A percentile compares a stretch with the other conserved stretches of the same genome.
phyloP scores from a whole-genome alignment of 2,329 filamentous ascomycete species.

The Pseudocercospora fijiensis region DNA sequence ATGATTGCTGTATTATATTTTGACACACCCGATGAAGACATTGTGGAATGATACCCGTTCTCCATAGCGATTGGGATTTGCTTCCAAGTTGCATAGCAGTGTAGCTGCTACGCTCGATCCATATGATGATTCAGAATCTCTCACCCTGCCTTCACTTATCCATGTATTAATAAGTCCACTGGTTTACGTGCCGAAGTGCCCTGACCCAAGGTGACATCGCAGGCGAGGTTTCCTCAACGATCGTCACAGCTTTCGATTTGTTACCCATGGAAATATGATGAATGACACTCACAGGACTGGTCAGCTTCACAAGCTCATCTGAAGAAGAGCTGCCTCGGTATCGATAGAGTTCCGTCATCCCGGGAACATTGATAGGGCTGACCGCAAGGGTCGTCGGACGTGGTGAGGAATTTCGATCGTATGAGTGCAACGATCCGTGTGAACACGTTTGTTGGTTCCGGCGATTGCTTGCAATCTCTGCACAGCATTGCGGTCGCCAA shows the following conservation, averaged over 20 bases:
- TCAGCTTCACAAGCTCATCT: too few relatives aligned
- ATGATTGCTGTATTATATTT: slow-evolving; percentile 10
- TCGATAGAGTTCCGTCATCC: slow-evolving; percentile 1
- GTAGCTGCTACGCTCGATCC: neutral
- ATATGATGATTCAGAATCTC: neutral
- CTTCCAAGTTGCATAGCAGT: neutral
- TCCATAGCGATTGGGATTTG: slow-evolving; percentile 1
- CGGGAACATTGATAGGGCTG: slow-evolving; percentile 7
- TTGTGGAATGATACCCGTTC: slow-evolving; percentile 18
- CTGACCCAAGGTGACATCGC: too few relatives aligned
- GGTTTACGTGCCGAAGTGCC: too few relatives aligned
- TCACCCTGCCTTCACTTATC: neutral
- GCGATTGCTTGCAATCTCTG: neutral
- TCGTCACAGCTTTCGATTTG: too few relatives aligned
- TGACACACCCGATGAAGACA: slow-evolving; percentile 17
- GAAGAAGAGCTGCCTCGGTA: neutral
- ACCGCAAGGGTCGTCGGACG: neutral
- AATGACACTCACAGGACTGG: too few relatives aligned
- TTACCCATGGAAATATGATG: too few relatives aligned
- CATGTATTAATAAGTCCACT: too few relatives aligned
- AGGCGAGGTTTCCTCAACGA: too few relatives aligned
- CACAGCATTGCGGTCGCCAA: neutral
- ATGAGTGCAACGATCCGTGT: neutral
- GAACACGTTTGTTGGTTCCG: neutral
- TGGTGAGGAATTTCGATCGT: too few relatives aligned